A percentile compares a stretch with the other conserved stretches of the same genome.
Conservation (phyloP, 305 asterid species). For the Solanum hybrid region DNA sequence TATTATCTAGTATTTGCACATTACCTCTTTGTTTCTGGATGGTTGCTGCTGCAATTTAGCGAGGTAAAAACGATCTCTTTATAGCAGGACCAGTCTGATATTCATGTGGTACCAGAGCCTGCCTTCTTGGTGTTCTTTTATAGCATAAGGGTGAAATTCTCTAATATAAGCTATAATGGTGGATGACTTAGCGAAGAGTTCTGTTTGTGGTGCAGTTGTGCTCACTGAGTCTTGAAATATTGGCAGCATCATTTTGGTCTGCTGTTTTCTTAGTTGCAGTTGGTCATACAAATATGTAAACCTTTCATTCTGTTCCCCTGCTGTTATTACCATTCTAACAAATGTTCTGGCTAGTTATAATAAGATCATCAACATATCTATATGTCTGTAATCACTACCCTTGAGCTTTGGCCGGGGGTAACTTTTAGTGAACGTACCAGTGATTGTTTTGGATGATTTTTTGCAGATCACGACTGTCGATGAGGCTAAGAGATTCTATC, state of each 20-base stretch:
- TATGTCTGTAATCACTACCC: neutral
- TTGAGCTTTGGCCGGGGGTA: neutral
- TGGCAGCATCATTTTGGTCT: neutral
- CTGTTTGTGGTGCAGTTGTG: neutral
- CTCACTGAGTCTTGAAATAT: neutral
- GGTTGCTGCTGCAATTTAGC: neutral
- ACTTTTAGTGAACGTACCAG: neutral
- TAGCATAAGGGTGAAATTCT: neutral
- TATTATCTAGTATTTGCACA: neutral
- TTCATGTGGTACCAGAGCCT: neutral
- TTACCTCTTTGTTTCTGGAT: neutral
- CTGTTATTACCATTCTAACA: neutral
- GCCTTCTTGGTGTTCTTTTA: neutral
- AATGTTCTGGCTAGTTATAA: neutral
- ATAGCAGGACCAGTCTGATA: neutral
- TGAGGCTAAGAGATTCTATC: conserved; percentile 95
- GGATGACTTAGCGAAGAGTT: neutral
- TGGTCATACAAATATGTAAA: neutral
- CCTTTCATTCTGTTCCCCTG: neutral
- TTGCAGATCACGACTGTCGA: conserved; percentile 87
- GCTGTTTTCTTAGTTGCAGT: neutral
- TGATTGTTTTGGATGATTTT: neutral
- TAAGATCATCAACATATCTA: neutral
- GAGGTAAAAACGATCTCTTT: neutral
- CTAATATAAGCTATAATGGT: neutral